Evolutionary conservation across 2,329 filamentous ascomycete genomes (phyloP).

Genomic region (Atkinsonella hypoxylon): DNA sequence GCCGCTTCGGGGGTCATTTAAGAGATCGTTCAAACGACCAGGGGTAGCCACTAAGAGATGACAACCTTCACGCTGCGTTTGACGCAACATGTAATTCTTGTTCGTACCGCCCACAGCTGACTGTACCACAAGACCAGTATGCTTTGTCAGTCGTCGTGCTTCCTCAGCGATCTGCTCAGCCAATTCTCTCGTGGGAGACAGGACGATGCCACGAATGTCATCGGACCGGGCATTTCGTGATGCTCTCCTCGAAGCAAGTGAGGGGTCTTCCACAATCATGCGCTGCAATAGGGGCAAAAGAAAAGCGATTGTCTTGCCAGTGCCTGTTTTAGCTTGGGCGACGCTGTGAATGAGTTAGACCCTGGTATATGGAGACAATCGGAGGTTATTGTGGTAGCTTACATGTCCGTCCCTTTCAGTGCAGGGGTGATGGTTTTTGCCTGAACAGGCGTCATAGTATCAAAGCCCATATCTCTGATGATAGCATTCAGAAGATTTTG

Average conservation of each 20-base stretch:
- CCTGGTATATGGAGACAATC: not conserved
- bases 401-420: slow-evolving; percentile 73
- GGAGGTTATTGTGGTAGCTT: slow-evolving; percentile 26
- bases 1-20: slow-evolving; percentile 51
- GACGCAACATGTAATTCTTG: slow-evolving; percentile 55
- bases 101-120: slow-evolving; percentile 87
- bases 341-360: slow-evolving; percentile 39
- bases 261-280: slow-evolving; percentile 53
- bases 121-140: slow-evolving; percentile 55
- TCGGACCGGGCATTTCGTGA: slow-evolving; percentile 28
- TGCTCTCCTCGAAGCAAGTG: slow-evolving; percentile 37
- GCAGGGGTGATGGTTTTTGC: slow-evolving; percentile 69
- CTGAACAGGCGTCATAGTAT: slow-evolving; percentile 89
- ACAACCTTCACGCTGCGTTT: slow-evolving; percentile 64
- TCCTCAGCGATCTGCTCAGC: slow-evolving; percentile 73
- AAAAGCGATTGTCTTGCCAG: slow-evolving; percentile 93
- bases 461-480: slow-evolving; percentile 59
- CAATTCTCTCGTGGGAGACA: slow-evolving; percentile 72
- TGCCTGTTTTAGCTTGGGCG: slow-evolving; percentile 93
- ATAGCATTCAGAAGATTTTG: slow-evolving; percentile 55
- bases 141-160: slow-evolving; percentile 51
- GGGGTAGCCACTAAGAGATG: slow-evolving; percentile 86
- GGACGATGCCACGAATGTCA: slow-evolving; percentile 57
- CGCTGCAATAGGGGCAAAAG: slow-evolving; percentile 75
- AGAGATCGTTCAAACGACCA: slow-evolving; percentile 72